phyloP scores from a whole-genome alignment of 331 rosid genomes.

The Phaseolus coccineus region DNA sequence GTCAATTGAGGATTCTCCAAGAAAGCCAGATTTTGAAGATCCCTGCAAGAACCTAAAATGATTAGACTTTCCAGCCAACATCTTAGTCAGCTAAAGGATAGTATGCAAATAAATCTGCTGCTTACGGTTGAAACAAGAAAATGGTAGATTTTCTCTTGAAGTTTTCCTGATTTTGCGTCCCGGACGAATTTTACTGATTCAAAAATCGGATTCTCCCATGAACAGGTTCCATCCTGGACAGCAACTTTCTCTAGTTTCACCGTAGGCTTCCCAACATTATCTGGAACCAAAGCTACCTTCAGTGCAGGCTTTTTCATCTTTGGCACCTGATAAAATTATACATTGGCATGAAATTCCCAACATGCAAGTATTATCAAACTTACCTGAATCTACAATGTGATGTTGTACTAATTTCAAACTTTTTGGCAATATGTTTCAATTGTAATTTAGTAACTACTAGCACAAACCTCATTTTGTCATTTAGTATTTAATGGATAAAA shows the following conservation, averaged over 20 bases:
- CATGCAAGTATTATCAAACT: neutral
- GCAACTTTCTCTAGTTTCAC: constrained; percentile 22
- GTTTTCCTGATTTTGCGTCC: constrained; percentile 24
- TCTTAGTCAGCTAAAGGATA: neutral
- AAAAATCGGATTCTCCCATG: constrained; percentile 27
- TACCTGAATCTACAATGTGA: neutral
- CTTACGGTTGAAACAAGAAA: constrained; percentile 28
- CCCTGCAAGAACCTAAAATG: neutral
- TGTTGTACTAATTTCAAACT: neutral
- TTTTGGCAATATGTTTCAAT: neutral
- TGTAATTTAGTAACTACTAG: neutral
- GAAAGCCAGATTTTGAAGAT: constrained; percentile 27
- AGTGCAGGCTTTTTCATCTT: neutral
- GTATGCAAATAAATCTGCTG: constrained; percentile 1
- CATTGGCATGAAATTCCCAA: constrained; percentile 4
- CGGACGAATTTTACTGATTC: constrained; percentile 16
- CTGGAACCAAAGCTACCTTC: constrained; percentile 24
- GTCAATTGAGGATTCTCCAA: constrained; percentile 21
- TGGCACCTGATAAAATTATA: constrained; percentile 19
- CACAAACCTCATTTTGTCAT: constrained; percentile 10
- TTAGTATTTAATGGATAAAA: neutral
- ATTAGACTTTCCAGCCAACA: constrained; percentile 1
- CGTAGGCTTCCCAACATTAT: constrained; percentile 17
- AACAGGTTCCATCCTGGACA: constrained; percentile 17
- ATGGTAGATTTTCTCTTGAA: constrained; percentile 13